Base-by-base conservation (phyloP, 805 yeast species). In the Starmerella bombi region DNA sequence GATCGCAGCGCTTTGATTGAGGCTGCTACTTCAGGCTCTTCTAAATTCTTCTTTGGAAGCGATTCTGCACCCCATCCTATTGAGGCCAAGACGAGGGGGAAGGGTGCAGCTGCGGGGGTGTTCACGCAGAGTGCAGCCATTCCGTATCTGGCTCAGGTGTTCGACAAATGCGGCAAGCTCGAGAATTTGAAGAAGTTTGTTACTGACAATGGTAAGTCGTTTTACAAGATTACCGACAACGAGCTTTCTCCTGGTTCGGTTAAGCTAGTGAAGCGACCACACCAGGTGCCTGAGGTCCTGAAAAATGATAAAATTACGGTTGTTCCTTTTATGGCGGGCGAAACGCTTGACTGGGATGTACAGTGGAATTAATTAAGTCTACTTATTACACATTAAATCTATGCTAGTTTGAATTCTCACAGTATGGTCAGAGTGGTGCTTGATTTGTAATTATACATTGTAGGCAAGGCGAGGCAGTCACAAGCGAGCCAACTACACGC, bases 11-110 rank as follows among this genome's bases (percentile, higher is more conserved):
- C 95, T 1, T 64, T 91, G 32, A 70, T 91, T 5, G 68, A 66
- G 28, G 97, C 98, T 30, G 98, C 96, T 2, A 77, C 81, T 7
- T 76, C 91, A 1, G 97, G 97, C 4, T 76, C 80, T 50, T 83
- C 93, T 32, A 86, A 77, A 66, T 91, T 86, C 60, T 83, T 91
- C 66, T 91, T 86, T 57, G 99, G 99, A 5, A 82, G 95, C 1
- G 99, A 91, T 59, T 83, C 95, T 18, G 99, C 99, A 23, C 99
- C 98, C 20, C 98, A 91, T 59, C 93, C 95, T 6, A 55, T 82
- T 20, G 72, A 72, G 47, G 76, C 76, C 44, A 93, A 93, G 61
- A 68, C 82, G 20, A 77, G 71, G 45, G 84, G 75, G 50, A 64
- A 67, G 28, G 88, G 86, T 18, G 96, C 88, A 15, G 84, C 96